phyloP scores from a whole-genome alignment of 2,329 filamentous ascomycete genomes.

The Scopulariopsis brevicaulis region DNA sequence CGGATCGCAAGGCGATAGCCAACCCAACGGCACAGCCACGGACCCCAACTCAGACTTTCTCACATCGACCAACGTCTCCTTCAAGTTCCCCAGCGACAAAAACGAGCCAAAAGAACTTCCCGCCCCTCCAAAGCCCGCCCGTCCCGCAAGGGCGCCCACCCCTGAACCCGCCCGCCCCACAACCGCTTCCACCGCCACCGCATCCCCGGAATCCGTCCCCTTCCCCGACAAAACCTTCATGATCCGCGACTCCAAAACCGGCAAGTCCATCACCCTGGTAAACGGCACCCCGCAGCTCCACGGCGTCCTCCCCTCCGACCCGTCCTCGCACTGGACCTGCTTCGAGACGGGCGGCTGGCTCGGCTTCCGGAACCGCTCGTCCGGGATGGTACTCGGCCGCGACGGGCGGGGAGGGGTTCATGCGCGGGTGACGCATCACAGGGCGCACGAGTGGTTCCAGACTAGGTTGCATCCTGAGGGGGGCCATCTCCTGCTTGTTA shows the following conservation, averaged over 20 bases:
- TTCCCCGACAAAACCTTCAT: neutral
- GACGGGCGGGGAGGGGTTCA: neutral
- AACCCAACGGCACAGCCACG: neutral
- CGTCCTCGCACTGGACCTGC: neutral
- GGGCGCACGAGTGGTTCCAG: neutral
- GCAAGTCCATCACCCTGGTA: neutral
- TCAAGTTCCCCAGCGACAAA: neutral
- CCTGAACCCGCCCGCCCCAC: neutral
- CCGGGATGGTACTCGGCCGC: neutral
- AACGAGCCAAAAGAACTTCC: neutral
- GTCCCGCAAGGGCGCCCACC: no score
- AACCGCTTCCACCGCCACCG: neutral
- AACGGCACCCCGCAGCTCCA: neutral
- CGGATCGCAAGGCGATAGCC: neutral
- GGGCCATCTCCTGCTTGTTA: neutral
- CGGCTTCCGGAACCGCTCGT: neutral
- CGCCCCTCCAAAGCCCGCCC: neutral
- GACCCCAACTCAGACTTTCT: neutral
- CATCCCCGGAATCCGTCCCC: neutral
- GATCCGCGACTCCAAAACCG: neutral
- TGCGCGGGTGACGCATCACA: neutral
- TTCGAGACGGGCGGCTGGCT: neutral
- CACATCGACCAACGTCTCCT: neutral
- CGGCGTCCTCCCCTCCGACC: neutral
- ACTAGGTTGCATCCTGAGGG: neutral